Percentiles rank a stretch among this genome's conserved stretches.
Evolutionary conservation across 2,329 filamentous ascomycete genomes (phyloP).

Genomic region (Coleophoma cylindrospora): DNA sequence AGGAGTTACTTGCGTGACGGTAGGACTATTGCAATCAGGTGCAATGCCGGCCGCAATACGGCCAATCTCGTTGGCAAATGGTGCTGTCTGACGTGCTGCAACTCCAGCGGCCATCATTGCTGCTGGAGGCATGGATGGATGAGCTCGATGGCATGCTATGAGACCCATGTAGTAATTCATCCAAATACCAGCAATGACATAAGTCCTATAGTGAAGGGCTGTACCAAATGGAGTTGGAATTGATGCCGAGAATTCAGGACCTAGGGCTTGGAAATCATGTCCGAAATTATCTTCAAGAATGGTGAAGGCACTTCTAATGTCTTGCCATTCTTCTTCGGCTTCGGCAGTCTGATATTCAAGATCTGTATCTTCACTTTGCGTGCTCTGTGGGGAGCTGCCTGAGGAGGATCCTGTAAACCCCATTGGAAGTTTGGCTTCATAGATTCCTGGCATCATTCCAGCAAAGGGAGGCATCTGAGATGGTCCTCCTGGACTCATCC

Average conservation of each 20-base stretch:
- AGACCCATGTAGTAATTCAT: conserved; percentile 80
- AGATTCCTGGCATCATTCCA: conserved; percentile 23
- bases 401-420: conserved; percentile 16
- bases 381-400: conserved; percentile 14
- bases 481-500: not conserved
- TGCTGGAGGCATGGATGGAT: conserved; percentile 87
- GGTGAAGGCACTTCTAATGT: conserved; percentile 67
- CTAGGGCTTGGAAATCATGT: conserved; percentile 70
- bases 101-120: conserved; percentile 83
- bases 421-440: conserved; percentile 22
- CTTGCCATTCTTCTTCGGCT: conserved; percentile 63
- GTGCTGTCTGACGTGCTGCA: conserved; percentile 65
- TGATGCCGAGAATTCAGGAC: conserved; percentile 57
- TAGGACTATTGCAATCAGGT: conserved; percentile 30
- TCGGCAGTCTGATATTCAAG: conserved; percentile 17
- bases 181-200: conserved; percentile 85
- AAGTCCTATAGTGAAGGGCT: conserved; percentile 76
- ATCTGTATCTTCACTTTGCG: conserved; percentile 16
- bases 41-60: conserved; percentile 72
- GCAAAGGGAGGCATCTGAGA: conserved; percentile 21
- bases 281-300: conserved; percentile 62
- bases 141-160: conserved; percentile 75
- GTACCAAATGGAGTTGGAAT: conserved; percentile 75
- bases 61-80: conserved; percentile 70
- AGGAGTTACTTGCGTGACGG: conserved; percentile 61